Conservation (phyloP, 176 grass and related monocot species). For the Metroxylon sagu region DNA sequence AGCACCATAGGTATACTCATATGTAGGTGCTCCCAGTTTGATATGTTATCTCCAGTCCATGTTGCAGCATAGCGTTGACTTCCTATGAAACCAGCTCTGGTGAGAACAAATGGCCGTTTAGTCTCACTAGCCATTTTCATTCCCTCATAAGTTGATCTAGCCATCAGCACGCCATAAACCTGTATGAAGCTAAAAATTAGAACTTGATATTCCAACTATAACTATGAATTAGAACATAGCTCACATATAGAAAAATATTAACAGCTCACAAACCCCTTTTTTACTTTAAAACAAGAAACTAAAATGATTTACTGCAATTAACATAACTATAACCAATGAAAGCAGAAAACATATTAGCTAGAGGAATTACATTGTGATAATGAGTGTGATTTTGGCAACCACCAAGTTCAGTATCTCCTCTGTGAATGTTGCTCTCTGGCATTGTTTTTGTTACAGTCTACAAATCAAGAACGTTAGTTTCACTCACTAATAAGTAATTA, state of each 20-base stretch:
- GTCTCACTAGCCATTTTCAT: slow-evolving; percentile 55
- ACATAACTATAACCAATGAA: neutral
- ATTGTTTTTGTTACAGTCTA: slow-evolving; percentile 94
- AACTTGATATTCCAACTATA: neutral
- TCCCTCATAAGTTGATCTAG: slow-evolving; percentile 84
- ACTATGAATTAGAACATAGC: neutral
- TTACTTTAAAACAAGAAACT: neutral
- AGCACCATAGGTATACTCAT: slow-evolving; percentile 96
- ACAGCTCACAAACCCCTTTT: neutral
- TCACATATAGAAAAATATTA: neutral
- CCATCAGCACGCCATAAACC: slow-evolving; percentile 96
- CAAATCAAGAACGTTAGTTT: slow-evolving; percentile 6
- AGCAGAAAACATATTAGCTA: neutral
- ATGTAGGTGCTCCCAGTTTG: slow-evolving; percentile 93
- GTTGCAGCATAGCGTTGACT: slow-evolving; percentile 92
- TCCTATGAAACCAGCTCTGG: slow-evolving; percentile 91
- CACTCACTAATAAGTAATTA: too few relatives aligned
- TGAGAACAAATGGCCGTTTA: slow-evolving; percentile 87
- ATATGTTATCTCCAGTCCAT: slow-evolving; percentile 90
- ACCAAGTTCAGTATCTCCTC: slow-evolving; percentile 66
- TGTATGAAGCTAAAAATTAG: slow-evolving; percentile 19
- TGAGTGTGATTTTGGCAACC: slow-evolving; percentile 77
- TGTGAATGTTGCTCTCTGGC: slow-evolving; percentile 83
- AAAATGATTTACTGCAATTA: too few relatives aligned
- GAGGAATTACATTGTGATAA: slow-evolving; percentile 77